Base-by-base conservation (phyloP, 768 basidiomycete species). In the Sarcomyxa edulis region DNA sequence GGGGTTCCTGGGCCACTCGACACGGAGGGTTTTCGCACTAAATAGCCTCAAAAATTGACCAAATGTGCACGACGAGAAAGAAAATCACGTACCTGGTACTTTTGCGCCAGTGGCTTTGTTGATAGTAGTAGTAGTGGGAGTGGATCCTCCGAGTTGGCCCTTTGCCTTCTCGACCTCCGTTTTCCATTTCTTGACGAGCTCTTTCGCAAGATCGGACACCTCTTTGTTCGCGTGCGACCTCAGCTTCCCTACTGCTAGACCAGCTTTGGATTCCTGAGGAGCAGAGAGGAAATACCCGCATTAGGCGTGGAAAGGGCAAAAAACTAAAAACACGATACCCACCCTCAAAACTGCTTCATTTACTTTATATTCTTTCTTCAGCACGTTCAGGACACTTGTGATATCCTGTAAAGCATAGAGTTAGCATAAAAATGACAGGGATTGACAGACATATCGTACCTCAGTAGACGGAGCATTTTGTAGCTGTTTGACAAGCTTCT, bases 101-200 rank as follows among this genome's bases (percentile, higher is more conserved):
- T 48, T 50, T 8, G 43, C 48, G 39, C 63, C 66, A n/a, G n/a
- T n/a, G n/a, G n/a, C 53, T 36, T 52, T 35, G 19, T 50, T 45
- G 49, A 37, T n/a, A n/a, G n/a, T n/a, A n/a, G n/a, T n/a, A n/a
- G n/a, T n/a, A n/a, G n/a, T n/a, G n/a, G n/a, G n/a, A 9, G 48
- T 44, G 47, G 38, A 10, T 35, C 39, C 12, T 34, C 26, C 23
- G 43, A 48, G 27, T 47, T 47, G 6, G 48, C 55, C 6, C 43
- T 78, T 77, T 0, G 73, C 75, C 51, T 78, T 80, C 43, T 92
- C 90, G 23, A 95, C 93, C 44, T 84, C 83, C 21, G 65, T 73
- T 62, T 94, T 94, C 92, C 92, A 96, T 52, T 83, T 85, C 61
- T 81, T 88, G 34, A 96, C 93, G 31, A 94, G 68, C 48, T 91